Base-by-base conservation (phyloP, 2,329 filamentous ascomycete species). In the Pseudogymnoascus sp. region DNA sequence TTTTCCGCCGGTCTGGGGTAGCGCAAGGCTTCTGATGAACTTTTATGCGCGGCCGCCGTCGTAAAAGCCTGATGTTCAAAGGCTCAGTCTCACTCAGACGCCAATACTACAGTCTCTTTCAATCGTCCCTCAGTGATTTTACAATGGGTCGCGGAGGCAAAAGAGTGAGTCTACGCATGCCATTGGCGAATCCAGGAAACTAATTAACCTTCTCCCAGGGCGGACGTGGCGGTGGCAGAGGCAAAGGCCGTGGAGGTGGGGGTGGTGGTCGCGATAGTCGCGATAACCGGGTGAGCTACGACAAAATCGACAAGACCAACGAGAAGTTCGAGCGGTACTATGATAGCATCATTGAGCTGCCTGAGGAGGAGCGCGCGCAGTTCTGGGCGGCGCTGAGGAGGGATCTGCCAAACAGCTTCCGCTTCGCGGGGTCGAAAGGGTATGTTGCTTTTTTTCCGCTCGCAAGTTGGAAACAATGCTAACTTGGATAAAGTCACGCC, bases 361-460 rank as follows among this genome's bases (percentile, higher is more conserved):
- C 88, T 0, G 89, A 92, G 58, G 85, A 87, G 50, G 93, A 97
- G 76, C 86, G 84, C 70, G 79, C 85, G 61, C 81, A 83, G 8
- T 97, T 97, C 76, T 99, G 94, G 94, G 82, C 83, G 37, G 85
- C 89, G 0, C 79, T 97, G 73, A 85, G 86, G 70, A 85, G 87
- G 65, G 92, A 97, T 72, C 79, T 99, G 58, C 94, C 94, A 61
- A 97, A 97, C 78, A 97, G 92, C 75, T 99, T 97, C 79, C 86
- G 94, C 64, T 99, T 99, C 77, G 95, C 92, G 63, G 94, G 94
- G 37, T 97, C 92, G 54, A 95, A 93, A 81, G 90, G 90, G 87
- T 90, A 80, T 63, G 76, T 74, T 54, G 63, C 22, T 30, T 50
- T 30, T 50, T 47, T 39, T 20, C 16, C 5, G 2, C 33, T 35